Percentiles rank a stretch among this genome's conserved stretches.
Evolutionary conservation across 2,329 filamentous ascomycete species (phyloP).

Genomic region (Akanthomyces dipterigenus): DNA sequence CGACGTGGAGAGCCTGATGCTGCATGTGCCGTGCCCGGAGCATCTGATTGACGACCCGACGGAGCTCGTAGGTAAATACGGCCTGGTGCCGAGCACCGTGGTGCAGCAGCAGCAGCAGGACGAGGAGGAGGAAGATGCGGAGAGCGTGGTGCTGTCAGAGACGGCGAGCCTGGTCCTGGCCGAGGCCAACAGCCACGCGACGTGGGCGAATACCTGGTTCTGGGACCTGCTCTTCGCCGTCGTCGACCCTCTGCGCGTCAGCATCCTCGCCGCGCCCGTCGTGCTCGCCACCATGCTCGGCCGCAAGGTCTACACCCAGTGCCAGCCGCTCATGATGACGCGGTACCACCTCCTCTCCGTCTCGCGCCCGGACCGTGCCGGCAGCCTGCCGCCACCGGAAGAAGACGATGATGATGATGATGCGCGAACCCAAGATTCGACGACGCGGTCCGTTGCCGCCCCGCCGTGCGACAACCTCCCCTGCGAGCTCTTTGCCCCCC

Average conservation of each 20-base stretch:
- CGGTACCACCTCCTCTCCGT: constrained; percentile 54
- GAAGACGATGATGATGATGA: constrained; percentile 8
- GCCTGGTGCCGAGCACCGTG: constrained; percentile 25
- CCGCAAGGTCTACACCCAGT: constrained; percentile 47
- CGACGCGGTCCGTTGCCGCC: not conserved
- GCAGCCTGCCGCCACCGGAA: not conserved
- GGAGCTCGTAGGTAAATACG: constrained; percentile 20
- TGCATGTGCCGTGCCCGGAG: constrained; percentile 29
- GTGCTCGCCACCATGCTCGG: constrained; percentile 56
- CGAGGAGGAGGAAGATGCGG: not conserved
- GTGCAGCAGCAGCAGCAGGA: constrained; percentile 12
- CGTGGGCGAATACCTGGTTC: constrained; percentile 32
- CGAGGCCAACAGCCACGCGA: not conserved
- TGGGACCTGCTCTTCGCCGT: constrained; percentile 50
- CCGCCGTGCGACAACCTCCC: constrained; percentile 13
- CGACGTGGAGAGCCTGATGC: constrained; percentile 35
- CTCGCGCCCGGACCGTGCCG: constrained; percentile 24
- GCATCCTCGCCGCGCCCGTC: constrained; percentile 46
- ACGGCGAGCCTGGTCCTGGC: constrained; percentile 14
- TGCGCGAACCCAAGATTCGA: not conserved
- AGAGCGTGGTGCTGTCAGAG: constrained; percentile 12
- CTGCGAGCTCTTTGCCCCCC: constrained; percentile 44
- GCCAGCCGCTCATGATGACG: constrained; percentile 59
- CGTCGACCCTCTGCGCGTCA: constrained; percentile 45
- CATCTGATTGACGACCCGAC: constrained; percentile 21